phyloP scores from a whole-genome alignment of 352 stramenopile species.

The Globisporangium alternatum region DNA sequence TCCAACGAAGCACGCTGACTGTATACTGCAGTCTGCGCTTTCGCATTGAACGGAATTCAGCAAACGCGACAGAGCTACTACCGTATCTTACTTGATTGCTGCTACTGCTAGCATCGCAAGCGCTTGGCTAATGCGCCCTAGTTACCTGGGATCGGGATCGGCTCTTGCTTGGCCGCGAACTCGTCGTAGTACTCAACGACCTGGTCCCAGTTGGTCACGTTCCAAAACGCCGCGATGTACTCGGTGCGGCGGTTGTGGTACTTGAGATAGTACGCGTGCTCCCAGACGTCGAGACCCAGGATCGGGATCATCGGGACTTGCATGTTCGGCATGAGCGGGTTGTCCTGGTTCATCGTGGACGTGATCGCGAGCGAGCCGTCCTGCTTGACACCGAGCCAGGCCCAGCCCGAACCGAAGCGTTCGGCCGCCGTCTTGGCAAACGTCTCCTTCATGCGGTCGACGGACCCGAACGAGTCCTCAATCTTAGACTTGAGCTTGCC shows the following conservation, averaged over 20 bases:
- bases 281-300: slow-evolving; percentile 94
- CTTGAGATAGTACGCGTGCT: slow-evolving; percentile 96
- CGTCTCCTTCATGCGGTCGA: slow-evolving; percentile 54
- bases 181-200: slow-evolving; percentile 58
- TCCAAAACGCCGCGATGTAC: slow-evolving; percentile 57
- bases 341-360: slow-evolving; percentile 90
- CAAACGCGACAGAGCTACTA: no score
- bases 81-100: no score
- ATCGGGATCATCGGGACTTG: slow-evolving; percentile 88
- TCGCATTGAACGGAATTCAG: no score
- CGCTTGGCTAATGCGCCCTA: not conserved
- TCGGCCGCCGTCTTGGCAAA: slow-evolving; percentile 37
- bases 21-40: no score
- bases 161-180: slow-evolving; percentile 46
- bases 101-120: no score
- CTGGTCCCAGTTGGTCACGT: slow-evolving; percentile 43
- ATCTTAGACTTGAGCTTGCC: slow-evolving; percentile 45
- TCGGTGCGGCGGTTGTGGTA: slow-evolving; percentile 85
- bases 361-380: slow-evolving; percentile 83
- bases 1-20: no score
- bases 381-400: slow-evolving; percentile 49
- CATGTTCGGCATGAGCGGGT: slow-evolving; percentile 70
- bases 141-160: slow-evolving; percentile 49
- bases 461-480: slow-evolving; percentile 34
- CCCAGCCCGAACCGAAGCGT: slow-evolving; percentile 62